Base-by-base conservation (phyloP, 169 alveolate species). In the Babesia bigemina region DNA sequence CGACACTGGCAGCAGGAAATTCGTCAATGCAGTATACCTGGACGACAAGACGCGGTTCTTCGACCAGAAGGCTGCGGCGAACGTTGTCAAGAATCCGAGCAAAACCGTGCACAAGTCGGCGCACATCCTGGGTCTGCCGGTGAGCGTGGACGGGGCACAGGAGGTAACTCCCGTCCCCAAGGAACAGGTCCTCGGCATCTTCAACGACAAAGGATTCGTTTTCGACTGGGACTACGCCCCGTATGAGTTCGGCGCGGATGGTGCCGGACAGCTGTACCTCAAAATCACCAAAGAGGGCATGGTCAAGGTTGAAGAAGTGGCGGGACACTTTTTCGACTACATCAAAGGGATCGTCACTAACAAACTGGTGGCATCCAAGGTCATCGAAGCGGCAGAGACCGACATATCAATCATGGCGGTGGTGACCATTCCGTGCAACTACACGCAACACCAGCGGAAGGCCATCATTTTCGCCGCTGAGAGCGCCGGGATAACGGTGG, bases 381-480 rank as follows among this genome's bases (percentile, higher is more conserved):
- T 76, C 49, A 63, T 59, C 45, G 71, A 82, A 17, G 22, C 74
- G 49, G 74, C 44, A 44, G 73, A 56, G 4, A 44, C 55, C 26
- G 48, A 85, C 58, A 73, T 67, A 47, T 50, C 74, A 63, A 77
- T 86, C 22, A 52, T 83, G 57, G 88, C 91, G 48, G 91, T 90
- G 24, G 84, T 90, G 39, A 69, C 94, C 16, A 78, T 90, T 21
- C 94, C 94, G 36, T 86, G 92, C 72, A 84, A 90, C 79, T 90
- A 78, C 59, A 71, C 87, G 17, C 94, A 86, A 74, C 79, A 83
- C 44, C 86, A 85, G 59, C 70, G 90, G 22, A 72, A 62, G 73
- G 92, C 92, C 8, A 61, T 90, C 36, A 60, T 60, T 16, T 77
- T 75, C 62, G 92, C 94, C 44, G 76, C 90, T 0, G 89, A 85